These are phyloP conservation scores for Ogataea pignaliae DNA, from an alignment of 805 yeast species.

Conservation along the genomic window DNA sequence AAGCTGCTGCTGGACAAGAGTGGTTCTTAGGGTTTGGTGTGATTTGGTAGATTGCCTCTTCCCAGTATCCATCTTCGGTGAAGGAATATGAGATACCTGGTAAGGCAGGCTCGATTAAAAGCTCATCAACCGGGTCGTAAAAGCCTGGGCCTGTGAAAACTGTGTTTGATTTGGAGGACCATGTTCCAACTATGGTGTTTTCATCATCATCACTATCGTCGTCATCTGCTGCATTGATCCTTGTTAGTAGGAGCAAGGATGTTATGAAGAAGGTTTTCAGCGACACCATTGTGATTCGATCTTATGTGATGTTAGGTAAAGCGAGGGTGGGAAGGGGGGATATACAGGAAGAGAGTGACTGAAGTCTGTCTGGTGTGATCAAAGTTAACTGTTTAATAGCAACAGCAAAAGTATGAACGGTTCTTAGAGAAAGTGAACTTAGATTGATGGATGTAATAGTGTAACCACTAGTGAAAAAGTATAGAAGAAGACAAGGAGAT, in stretches of 20 bases:
- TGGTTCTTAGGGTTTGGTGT: slow-evolving; percentile 68
- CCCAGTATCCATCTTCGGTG: slow-evolving; percentile 87
- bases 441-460: too few relatives aligned
- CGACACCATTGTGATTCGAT: background rate
- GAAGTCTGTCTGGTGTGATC: too few relatives aligned
- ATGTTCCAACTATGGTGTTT: slow-evolving; percentile 69
- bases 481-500: too few relatives aligned
- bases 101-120: slow-evolving; percentile 88
- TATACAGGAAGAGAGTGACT: background rate
- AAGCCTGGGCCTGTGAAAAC: slow-evolving; percentile 97
- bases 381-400: too few relatives aligned
- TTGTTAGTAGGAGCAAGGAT: background rate
- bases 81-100: slow-evolving; percentile 94
- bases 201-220: slow-evolving; percentile 2
- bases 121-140: slow-evolving; percentile 93
- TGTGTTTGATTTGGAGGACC: slow-evolving; percentile 90
- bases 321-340: background rate
- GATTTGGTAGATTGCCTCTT: slow-evolving; percentile 83
- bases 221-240: slow-evolving; percentile 4
- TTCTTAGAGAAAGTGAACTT: too few relatives aligned
- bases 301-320: too few relatives aligned
- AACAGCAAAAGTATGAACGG: too few relatives aligned
- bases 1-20: slow-evolving; percentile 75
- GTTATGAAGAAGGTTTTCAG: background rate
- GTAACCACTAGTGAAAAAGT: too few relatives aligned